phyloP scores from a whole-genome alignment of 805 yeast species.

The Candida orba region DNA sequence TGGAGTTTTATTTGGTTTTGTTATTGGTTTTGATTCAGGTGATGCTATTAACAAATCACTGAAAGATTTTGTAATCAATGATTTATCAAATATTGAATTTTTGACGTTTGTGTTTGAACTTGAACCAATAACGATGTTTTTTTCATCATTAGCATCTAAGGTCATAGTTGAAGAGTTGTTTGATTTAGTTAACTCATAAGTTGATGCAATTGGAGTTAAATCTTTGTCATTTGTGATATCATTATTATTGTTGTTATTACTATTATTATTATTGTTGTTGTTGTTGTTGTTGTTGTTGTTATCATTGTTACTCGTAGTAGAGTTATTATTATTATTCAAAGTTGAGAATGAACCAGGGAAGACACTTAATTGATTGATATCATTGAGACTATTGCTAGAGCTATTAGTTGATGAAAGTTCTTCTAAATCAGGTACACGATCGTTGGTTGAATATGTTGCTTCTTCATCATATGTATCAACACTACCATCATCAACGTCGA shows the following conservation, averaged over 20 bases:
- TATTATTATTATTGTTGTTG: neutral
- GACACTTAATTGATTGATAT: conserved; percentile 4
- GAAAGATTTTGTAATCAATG: conserved; percentile 19
- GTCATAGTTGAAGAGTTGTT: conserved; percentile 3
- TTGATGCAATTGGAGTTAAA: conserved; percentile 6
- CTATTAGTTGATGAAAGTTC: conserved; percentile 22
- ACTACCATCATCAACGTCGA: conserved; percentile 23
- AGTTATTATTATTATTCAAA: conserved; percentile 1
- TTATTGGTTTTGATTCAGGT: neutral
- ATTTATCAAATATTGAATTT: conserved; percentile 15
- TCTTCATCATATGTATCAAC: neutral
- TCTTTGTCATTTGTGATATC: neutral
- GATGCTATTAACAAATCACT: conserved; percentile 8
- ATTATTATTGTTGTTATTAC: no score
- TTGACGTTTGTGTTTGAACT: neutral
- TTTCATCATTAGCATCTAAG: neutral
- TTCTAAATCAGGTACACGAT: conserved; percentile 19
- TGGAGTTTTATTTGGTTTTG: neutral
- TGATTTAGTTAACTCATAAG: conserved; percentile 2
- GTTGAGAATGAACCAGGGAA: conserved; percentile 13
- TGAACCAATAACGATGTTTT: neutral
- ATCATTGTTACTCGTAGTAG: no score
- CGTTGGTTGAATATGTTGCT: neutral
- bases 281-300: neutral
- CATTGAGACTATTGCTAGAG: conserved; percentile 16